Percentiles rank a stretch among this genome's conserved stretches.
phyloP scores from a whole-genome alignment of 139 green algal species.

The Pseudopediastrum boryanum region DNA sequence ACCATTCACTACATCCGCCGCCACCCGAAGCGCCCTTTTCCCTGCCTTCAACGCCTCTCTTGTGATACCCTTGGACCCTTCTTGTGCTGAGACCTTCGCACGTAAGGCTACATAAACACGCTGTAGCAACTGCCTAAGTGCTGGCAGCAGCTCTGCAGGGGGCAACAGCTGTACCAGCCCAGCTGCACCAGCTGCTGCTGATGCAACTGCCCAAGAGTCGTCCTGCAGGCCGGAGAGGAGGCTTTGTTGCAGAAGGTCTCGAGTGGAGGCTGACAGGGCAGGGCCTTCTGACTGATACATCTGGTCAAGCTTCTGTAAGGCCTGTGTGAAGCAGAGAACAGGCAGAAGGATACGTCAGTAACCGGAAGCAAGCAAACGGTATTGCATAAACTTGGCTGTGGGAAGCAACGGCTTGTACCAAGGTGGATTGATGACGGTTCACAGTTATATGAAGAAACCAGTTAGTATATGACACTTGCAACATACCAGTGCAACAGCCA shows the following conservation, averaged over 20 bases:
- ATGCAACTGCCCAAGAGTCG: constrained; percentile 16
- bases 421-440: no score
- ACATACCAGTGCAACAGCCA: no score
- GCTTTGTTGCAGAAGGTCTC: constrained; percentile 21
- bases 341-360: constrained; percentile 25
- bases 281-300: no score
- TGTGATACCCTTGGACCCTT: constrained; percentile 15
- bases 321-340: constrained; percentile 7
- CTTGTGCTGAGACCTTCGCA: not conserved
- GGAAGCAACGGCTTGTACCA: no score
- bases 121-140: constrained; percentile 44
- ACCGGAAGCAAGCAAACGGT: not conserved
- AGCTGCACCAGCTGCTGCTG: constrained; percentile 16
- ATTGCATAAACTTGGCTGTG: no score
- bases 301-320: constrained; percentile 46
- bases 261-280: not conserved
- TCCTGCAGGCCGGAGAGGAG: constrained; percentile 11
- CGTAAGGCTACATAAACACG: constrained; percentile 19
- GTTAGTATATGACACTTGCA: no score
- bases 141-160: constrained; percentile 41
- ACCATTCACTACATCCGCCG: not conserved
- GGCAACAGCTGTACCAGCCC: constrained; percentile 28
- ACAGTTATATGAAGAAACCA: no score
- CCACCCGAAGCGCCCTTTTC: constrained; percentile 26
- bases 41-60: constrained; percentile 34